Base-by-base conservation (phyloP, 805 yeast genomes). In the Candida yuanshanica region DNA sequence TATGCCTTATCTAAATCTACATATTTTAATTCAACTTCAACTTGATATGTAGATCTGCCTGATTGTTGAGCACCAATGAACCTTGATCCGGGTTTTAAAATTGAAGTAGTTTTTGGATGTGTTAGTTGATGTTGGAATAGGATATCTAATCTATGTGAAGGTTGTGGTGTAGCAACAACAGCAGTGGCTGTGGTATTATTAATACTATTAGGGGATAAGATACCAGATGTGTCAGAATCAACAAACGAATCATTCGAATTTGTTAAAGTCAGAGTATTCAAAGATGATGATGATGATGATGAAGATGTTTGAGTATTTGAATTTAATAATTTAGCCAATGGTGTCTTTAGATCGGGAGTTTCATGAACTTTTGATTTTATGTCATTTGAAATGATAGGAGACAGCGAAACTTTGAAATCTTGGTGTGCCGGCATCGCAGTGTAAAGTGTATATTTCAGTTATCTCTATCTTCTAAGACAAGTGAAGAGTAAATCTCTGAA, bases 41-140 rank as follows among this genome's bases (percentile, higher is more conserved):
- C 87, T 47, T 79, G 81, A 58, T 80, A 83, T 4, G 76, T 72
- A 3, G 77, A 70, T 44, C 74, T 64, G 1, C 84, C 87, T 10
- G 86, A 77, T 53, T 78, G 83, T 53, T 85, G 95, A 18, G 78
- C 72, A 3, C 95, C 95, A 8, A 68, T 56, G 49, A 80, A 85
- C 27, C 55, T 63, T 20, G 85, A 69, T 35, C 83, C 81, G 3
- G 89, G 81, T 42, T 75, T 72, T 16, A 85, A 63, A 41, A 73
- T 75, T 39, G 74, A 66, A 11, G 70, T 46, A 1, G 50, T 48
- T 21, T 24, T 23, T 2, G 60, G 57, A 7, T 27, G 20, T 36
- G 36, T 41, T 20, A 40, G 20, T 10, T 18, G 34, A 11, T 31
- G 14, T 18, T 31, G 20, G 34, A 18, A 31, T 17, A 17, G 21